These are phyloP conservation scores for Fraxinus velutina DNA, from an alignment of 305 asterid species.

Conservation along the genomic window DNA sequence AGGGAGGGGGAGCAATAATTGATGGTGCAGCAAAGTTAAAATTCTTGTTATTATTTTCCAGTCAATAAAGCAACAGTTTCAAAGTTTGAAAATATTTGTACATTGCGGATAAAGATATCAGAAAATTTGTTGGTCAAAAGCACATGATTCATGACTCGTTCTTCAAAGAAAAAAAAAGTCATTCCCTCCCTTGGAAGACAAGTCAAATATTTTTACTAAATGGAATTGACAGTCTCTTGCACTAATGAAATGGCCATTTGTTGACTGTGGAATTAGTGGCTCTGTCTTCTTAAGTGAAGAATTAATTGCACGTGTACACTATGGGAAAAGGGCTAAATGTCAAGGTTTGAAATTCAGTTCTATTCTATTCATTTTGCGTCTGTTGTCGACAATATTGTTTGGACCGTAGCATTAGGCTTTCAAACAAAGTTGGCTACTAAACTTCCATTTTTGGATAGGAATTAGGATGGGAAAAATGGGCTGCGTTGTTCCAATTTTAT, in stretches of 20 bases:
- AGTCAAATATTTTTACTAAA: not conserved
- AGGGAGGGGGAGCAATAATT: not conserved
- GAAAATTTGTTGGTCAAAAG: not conserved
- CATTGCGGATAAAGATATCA: not conserved
- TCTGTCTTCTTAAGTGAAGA: not conserved
- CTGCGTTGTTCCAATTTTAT: not conserved
- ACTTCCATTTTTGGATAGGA: not conserved
- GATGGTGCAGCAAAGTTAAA: not conserved
- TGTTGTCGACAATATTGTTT: not conserved
- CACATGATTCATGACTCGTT: not conserved
- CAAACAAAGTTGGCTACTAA: not conserved
- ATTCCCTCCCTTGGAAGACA: not conserved
- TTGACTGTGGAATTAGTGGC: not conserved
- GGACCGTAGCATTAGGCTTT: not conserved
- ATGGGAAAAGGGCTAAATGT: not conserved
- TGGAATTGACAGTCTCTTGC: not conserved
- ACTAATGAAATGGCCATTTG: not conserved
- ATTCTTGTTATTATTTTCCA: not conserved
- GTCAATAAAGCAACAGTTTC: not conserved
- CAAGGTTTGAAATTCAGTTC: constrained; percentile 18
- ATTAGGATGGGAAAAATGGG: not conserved
- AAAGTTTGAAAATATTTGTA: not conserved
- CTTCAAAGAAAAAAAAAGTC: not conserved
- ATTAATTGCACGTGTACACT: not conserved
- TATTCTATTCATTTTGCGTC: not conserved